Base-by-base conservation (phyloP, 495 filamentous ascomycete genomes). In the Hyaloscypha hepaticicola region DNA sequence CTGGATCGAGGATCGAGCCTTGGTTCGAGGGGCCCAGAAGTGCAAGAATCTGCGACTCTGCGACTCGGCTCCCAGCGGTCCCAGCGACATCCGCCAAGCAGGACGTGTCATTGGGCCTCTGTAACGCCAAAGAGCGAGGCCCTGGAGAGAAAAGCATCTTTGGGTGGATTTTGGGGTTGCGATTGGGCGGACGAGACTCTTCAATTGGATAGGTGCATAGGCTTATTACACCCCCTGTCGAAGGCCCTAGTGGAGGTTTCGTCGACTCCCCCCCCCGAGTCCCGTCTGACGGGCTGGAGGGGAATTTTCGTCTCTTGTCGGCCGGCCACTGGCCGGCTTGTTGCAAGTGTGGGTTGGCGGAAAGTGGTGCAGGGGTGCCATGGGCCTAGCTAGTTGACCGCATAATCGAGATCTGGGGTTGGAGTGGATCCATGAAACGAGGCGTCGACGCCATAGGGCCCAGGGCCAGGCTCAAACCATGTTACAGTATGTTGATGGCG, bases 341-440 rank as follows among this genome's bases (percentile, higher is more conserved):
- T 16, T 14, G 9, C 38, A 8, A 14, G 7, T 3, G 38, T 45
- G 38, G 38, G 12, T 9, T 45, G 11, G 11, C 38, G 38, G 38
- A 45, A 45, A 45, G 38, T 45, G 38, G 38, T 45, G 11, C 19
- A 16, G 38, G 3, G 38, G 38, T 41, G 38, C 3, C 12, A 14
- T 14, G 3, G 38, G 38, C 5, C 38, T 14, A 3, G 38, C 5
- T 41, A 2, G 38, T 8, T 3, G 38, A 45, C 14, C 5, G 38
- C 38, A 45, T 53, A 28, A 53, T 53, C 50, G 50, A 6, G 50
- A 53, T 53, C 50, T 21, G 50, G 50, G 50, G 50, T 3, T 16
- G 31, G 0, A 45, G 38, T 45, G 38, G 38, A 3, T 16, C 38
- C 12, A 45, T 45, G 38, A 45, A 45, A 45, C 38, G 38, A 45